Evolutionary conservation across 2,329 filamentous ascomycete genomes (phyloP), one percentile per base, ranked within the genome.

Genomic region (Paraphaeosphaeria sporulosa): DNA sequence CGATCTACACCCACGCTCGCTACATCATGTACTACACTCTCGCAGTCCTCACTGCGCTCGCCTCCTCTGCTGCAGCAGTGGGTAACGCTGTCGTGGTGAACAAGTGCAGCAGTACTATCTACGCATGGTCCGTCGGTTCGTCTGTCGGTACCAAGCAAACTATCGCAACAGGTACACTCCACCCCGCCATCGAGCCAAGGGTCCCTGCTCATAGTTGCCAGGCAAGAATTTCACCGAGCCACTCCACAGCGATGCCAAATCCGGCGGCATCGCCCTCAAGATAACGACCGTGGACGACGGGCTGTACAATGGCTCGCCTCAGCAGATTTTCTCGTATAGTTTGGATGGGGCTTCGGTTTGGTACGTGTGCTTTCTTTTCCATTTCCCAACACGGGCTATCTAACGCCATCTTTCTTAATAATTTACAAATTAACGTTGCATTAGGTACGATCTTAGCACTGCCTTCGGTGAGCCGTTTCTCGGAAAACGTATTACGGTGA

Each of bases 221-320:
- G 69, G 65, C 17, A 59, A 53, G 8, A 52, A 56, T 7, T 72
- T 66, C 49, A 55, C 53, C 34, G 72, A 72, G 44, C 17, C 54
- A 9, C 62, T 73, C 34, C 70, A 60, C 43, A 59, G 55, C 19
- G 70, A 72, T 48, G 55, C 63, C 1, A 69, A 46, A 19, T 64
- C 64, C n/a, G 70, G 70, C 21, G 69, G 72, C 25, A 69, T 73
- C 47, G 68, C 72, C 3, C 60, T 73, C 40, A 73, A 74, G 43
- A 70, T 74, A 19, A 74, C 71, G 4, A 64, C 61, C 15, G 59
- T 53, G 2, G 43, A 61, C 21, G 63, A 72, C 38, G 69, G 69
- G 9, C 60, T 74, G 15, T 65, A 63, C 57, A 64, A 57, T 23
- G 68, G 67, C 21, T 63, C 61, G 19, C 64, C 71, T 19, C 57